Base-by-base conservation (phyloP, 805 yeast species). In the Hanseniaspora lachancei region DNA sequence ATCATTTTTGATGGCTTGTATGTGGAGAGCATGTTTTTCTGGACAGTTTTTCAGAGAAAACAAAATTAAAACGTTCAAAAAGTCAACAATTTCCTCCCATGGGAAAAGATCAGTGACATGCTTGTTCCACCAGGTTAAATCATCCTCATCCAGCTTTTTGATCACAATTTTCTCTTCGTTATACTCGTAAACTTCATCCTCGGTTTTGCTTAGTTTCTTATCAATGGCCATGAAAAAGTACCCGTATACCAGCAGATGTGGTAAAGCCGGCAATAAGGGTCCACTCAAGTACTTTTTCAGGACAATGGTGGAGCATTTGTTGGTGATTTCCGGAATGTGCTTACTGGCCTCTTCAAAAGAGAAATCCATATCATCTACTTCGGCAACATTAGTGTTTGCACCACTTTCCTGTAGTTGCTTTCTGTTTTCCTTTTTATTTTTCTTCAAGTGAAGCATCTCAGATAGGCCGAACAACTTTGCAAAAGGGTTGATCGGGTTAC, bases 211-310 rank as follows among this genome's bases (percentile, higher is more conserved):
- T 6, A 75, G 65, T 7, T 83, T 80, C 58, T 79, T 75, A 2
- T 85, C 84, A 32, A 83, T 70, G 0, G 91, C 74, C 13, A 81
- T 70, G 23, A 86, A 68, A 62, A 84, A 87, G 63, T 86, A 84
- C 8, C 84, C 68, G 88, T 91, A 85, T 1, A 88, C 83, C 47
- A 86, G 73, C 2, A 82, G 73, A 71, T 86, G 95, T 13, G 89
- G 82, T 4, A 84, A 74, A 1, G 86, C 80, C 57, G 82, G 79
- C 44, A 78, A 73, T 43, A 72, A 58, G 2, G 95, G 93, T 0
- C 93, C 91, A 57, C 74, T 72, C 39, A 84, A 66, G 63, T 84
- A 86, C 57, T 81, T 81, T 59, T 75, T 75, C 47, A 85, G 65
- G 64, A 85, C 85, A 58, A 82, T 74, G 72, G 82, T 76, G n/a